Percentiles rank a stretch among this genome's conserved stretches.
Evolutionary conservation across 306 rosid species (phyloP).

Genomic region (Dryas drummondii): DNA sequence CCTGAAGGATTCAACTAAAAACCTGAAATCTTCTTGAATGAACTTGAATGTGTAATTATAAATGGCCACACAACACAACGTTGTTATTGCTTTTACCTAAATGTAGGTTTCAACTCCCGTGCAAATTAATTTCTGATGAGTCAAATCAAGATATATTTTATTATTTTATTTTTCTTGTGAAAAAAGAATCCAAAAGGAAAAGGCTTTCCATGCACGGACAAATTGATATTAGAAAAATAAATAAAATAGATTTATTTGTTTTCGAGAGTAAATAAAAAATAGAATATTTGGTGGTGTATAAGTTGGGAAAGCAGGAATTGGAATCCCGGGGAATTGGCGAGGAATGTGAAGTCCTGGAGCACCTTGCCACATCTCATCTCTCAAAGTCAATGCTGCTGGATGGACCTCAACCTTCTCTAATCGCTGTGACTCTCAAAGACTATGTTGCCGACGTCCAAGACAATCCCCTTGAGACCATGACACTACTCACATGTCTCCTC

Average conservation of each 20-base stretch:
- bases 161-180: no score
- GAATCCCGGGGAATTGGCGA: slow-evolving; percentile 17
- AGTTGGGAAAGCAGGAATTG: neutral
- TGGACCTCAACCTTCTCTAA: no score
- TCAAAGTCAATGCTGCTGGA: no score
- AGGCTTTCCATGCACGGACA: neutral
- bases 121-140: no score
- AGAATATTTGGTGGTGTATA: slow-evolving; percentile 12
- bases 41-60: neutral
- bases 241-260: no score
- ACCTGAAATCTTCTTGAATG: neutral
- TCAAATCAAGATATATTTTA: no score
- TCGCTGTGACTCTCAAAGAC: slow-evolving; percentile 17
- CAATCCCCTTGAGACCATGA: slow-evolving; percentile 27
- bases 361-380: neutral
- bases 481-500: slow-evolving; percentile 28
- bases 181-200: neutral
- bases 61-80: neutral
- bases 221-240: neutral
- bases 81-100: neutral
- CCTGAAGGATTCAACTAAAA: no score
- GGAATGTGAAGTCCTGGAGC: slow-evolving; percentile 31
- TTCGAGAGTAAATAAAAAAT: no score
- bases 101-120: neutral
- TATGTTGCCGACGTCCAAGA: slow-evolving; percentile 28